Conservation (phyloP, 163 green algal genomes). For the Scenedesmus sp. region DNA sequence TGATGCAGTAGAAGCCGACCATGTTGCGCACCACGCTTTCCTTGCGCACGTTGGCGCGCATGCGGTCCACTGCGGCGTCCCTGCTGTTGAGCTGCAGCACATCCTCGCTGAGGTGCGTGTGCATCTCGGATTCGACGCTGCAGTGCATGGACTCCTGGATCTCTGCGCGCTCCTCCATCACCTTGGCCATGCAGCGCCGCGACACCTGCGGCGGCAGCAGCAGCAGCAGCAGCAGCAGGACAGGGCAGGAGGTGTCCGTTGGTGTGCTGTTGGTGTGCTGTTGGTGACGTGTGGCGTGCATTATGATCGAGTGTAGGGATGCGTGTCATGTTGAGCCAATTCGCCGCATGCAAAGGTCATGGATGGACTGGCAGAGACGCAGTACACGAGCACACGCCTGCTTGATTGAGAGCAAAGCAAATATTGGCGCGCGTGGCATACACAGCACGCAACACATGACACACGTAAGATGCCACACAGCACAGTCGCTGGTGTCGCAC, state of each 20-base stretch:
- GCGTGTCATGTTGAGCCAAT: too few relatives aligned
- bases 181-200: slow-evolving; percentile 45
- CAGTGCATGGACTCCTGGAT: slow-evolving; percentile 23
- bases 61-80: slow-evolving; percentile 43
- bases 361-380: too few relatives aligned
- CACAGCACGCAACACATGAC: too few relatives aligned
- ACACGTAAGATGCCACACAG: too few relatives aligned
- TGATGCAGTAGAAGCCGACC: slow-evolving; percentile 55
- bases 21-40: slow-evolving; percentile 51
- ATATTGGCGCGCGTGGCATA: too few relatives aligned
- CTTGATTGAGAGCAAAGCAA: too few relatives aligned
- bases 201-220: slow-evolving; percentile 4
- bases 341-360: too few relatives aligned
- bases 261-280: too few relatives aligned
- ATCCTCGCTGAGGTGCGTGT: slow-evolving; percentile 1
- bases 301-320: too few relatives aligned
- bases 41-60: slow-evolving; percentile 44
- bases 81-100: slow-evolving; percentile 28
- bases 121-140: slow-evolving; percentile 21
- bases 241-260: not conserved
- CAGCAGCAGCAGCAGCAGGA: not conserved
- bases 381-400: too few relatives aligned
- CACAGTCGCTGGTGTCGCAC: too few relatives aligned
- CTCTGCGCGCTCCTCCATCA: slow-evolving; percentile 45
- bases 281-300: too few relatives aligned